Evolutionary conservation across 2,329 filamentous ascomycete genomes (phyloP), one percentile per base, ranked within the genome.

Genomic region (Penicillium sp.): DNA sequence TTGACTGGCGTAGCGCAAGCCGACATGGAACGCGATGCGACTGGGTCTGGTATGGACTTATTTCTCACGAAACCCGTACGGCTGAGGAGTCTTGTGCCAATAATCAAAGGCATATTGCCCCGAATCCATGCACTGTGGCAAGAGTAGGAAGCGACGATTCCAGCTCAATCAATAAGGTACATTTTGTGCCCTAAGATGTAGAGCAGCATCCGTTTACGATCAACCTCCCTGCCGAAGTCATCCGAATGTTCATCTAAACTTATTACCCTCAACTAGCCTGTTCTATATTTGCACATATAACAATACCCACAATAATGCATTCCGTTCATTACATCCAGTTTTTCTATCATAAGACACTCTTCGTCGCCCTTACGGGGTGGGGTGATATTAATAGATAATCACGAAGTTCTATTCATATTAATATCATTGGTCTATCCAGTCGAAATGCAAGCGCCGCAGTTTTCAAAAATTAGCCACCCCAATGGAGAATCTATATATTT

Each of bases 21-120:
- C 9, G 59, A 62, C 17, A 63, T 66, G 17, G 64, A 67, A 50
- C 61, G 66, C 26, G 67, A 69, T 16, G 69, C 69, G 11, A 61
- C 64, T 4, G 61, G 60, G 8, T 63, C 63, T 28, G 70, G 70
- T 11, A 66, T 72, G 53, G 63, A 70, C 42, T 56, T 63, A 19
- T 71, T 72, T 44, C 50, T 72, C 37, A 64, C 66, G 10, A 72
- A 72, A 36, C 69, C 70, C 2, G 55, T 68, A n/a, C 38, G 41
- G n/a, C 17, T 57, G 12, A 37, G 42, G 6, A 45, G 40, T 31
- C n/a, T 57, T 8, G 30, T 55, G 10, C 48, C 53, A 12, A 40
- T 55, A 3, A 41, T 52, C 28, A 46, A 52, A 19, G 53, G 16
- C 14, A 36, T 50, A 22, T 12, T 55, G 11, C 38, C 52, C 16